Conservation (phyloP, 2,329 filamentous ascomycete species). For the Ophiostoma australiae region DNA sequence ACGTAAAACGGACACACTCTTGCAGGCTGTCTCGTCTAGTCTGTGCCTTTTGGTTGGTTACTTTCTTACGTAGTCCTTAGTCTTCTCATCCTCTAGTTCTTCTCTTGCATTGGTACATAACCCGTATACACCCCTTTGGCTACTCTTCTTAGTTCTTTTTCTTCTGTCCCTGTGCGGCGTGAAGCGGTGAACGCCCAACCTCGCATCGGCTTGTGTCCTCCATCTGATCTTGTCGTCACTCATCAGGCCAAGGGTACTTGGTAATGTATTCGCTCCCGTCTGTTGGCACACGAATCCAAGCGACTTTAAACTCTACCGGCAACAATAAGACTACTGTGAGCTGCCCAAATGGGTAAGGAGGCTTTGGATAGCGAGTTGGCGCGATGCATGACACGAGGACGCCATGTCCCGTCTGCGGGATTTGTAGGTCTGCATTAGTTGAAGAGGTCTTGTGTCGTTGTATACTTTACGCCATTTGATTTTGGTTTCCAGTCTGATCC, state of each 20-base stretch:
- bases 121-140: not conserved
- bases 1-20: conserved; percentile 6
- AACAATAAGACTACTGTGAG: not conserved
- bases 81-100: not conserved
- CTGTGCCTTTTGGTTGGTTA: not conserved
- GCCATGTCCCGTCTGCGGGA: conserved; percentile 10
- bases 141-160: not conserved
- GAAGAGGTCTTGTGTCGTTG: not conserved
- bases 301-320: not conserved
- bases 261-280: not conserved
- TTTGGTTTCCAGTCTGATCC: not conserved
- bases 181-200: conserved; percentile 13
- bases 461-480: not conserved
- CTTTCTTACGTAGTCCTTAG: not conserved
- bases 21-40: conserved; percentile 3
- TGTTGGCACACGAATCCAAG: not conserved
- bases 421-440: conserved; percentile 1
- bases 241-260: too few relatives aligned
- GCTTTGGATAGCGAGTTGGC: conserved; percentile 3
- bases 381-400: not conserved
- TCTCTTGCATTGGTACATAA: not conserved
- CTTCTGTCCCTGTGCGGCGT: not conserved
- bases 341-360: conserved; percentile 3
- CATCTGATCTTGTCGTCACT: not conserved
- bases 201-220: not conserved